Conservation (phyloP, 2,329 filamentous ascomycete species). For the Mycosphaerella sp. region DNA sequence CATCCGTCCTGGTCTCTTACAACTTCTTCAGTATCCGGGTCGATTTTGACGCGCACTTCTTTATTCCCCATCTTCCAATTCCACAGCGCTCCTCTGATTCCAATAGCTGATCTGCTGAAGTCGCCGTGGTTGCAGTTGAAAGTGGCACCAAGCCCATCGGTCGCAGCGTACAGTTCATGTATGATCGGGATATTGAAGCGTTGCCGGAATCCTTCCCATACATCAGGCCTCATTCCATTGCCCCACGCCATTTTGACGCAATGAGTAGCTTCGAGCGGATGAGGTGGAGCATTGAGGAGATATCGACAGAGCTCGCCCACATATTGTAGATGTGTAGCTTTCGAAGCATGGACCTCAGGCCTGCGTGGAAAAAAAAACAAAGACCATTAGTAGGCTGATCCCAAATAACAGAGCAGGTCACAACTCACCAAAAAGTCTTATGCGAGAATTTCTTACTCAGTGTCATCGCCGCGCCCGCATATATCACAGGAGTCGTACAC, state of each 20-base stretch:
- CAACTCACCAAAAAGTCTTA: constrained; percentile 58
- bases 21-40: constrained; percentile 62
- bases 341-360: constrained; percentile 58
- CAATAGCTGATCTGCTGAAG: constrained; percentile 25
- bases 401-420: neutral
- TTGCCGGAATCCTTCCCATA: constrained; percentile 74
- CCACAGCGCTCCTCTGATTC: constrained; percentile 25
- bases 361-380: neutral
- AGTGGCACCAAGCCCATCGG: constrained; percentile 28
- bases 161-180: constrained; percentile 34
- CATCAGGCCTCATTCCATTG: constrained; percentile 74
- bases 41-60: constrained; percentile 58
- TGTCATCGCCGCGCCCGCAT: constrained; percentile 59
- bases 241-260: constrained; percentile 66
- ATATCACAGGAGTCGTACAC: constrained; percentile 49
- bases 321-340: constrained; percentile 73
- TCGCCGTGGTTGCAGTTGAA: constrained; percentile 28
- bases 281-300: constrained; percentile 58
- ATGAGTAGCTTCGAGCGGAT: constrained; percentile 64
- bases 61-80: constrained; percentile 18
- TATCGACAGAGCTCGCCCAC: constrained; percentile 82
- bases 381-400: neutral
- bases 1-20: constrained; percentile 59
- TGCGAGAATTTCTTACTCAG: constrained; percentile 76
- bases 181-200: constrained; percentile 47